phyloP scores from a whole-genome alignment of 768 basidiomycete species.

The Hericium coralloides region DNA sequence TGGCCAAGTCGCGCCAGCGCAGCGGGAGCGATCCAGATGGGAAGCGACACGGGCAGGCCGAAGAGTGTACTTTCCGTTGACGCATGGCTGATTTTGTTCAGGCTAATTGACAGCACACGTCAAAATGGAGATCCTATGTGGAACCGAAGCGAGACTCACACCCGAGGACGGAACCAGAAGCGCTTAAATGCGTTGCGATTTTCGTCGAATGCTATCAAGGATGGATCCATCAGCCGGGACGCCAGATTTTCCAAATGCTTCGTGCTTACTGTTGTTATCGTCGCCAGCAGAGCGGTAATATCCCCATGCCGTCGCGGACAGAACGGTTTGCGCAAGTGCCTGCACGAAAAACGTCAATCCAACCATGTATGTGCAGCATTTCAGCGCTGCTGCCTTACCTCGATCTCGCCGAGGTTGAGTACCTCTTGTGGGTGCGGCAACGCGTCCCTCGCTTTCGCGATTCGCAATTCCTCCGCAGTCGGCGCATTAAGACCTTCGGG shows the following conservation, averaged over 20 bases:
- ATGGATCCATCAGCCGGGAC: not conserved
- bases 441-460: slow-evolving; percentile 15
- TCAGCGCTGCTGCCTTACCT: slow-evolving; percentile 11
- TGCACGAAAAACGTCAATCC: not conserved
- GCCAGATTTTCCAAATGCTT: not conserved
- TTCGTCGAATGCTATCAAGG: slow-evolving; percentile 13
- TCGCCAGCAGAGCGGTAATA: slow-evolving; percentile 22
- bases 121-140: not conserved
- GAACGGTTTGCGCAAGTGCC: slow-evolving; percentile 19
- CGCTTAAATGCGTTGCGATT: slow-evolving; percentile 18
- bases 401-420: slow-evolving; percentile 22
- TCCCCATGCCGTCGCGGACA: slow-evolving; percentile 20
- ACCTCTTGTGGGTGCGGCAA: slow-evolving; percentile 19
- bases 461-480: slow-evolving; percentile 21
- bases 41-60: slow-evolving; percentile 20
- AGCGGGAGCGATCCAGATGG: slow-evolving; percentile 33
- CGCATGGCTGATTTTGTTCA: slow-evolving; percentile 20
- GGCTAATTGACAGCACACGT: slow-evolving; percentile 4
- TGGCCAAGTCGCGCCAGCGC: slow-evolving; percentile 36
- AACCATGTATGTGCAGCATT: not conserved
- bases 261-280: slow-evolving; percentile 17
- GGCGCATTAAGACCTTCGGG: slow-evolving; percentile 11
- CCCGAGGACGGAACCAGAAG: slow-evolving; percentile 86
- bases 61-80: slow-evolving; percentile 17
- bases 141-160: slow-evolving; percentile 22